phyloP scores from a whole-genome alignment of 2,329 filamentous ascomycete species.

The Pseudogymnoascus sp. region DNA sequence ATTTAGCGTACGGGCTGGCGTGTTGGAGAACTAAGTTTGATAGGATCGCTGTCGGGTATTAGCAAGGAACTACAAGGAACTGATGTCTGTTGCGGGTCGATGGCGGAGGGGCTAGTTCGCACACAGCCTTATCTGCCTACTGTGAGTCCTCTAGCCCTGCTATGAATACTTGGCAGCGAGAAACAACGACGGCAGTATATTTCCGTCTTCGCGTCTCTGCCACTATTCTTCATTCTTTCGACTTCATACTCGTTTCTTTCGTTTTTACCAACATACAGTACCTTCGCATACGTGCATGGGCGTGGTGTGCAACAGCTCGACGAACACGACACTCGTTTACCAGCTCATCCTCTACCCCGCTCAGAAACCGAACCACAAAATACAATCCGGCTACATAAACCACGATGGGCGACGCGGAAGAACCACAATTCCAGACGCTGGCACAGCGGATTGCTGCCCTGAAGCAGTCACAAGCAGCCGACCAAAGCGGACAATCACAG shows the following conservation, averaged over 20 bases:
- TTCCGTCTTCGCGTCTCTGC: not conserved
- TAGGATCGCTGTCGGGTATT: not conserved
- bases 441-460: slow-evolving; percentile 56
- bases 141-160: not conserved
- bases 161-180: not conserved
- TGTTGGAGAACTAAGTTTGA: not conserved
- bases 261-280: not conserved
- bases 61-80: not conserved
- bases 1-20: slow-evolving; percentile 1
- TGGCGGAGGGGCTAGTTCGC: not conserved
- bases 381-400: not conserved
- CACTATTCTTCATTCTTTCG: not conserved
- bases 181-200: not conserved
- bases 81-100: not conserved
- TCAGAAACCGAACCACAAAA: not conserved
- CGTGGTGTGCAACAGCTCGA: not conserved
- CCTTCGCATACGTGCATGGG: not conserved
- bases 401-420: slow-evolving; percentile 51
- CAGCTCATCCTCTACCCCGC: not conserved
- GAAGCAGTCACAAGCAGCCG: slow-evolving; percentile 32
- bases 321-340: not conserved
- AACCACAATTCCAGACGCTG: slow-evolving; percentile 51
- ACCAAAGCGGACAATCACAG: not conserved
- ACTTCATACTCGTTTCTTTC: not conserved
- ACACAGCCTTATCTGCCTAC: slow-evolving; percentile 3